These are phyloP conservation scores for Mycosphaerella sp. DNA, from an alignment of 2,329 filamentous ascomycete genomes.

Conservation along the genomic window DNA sequence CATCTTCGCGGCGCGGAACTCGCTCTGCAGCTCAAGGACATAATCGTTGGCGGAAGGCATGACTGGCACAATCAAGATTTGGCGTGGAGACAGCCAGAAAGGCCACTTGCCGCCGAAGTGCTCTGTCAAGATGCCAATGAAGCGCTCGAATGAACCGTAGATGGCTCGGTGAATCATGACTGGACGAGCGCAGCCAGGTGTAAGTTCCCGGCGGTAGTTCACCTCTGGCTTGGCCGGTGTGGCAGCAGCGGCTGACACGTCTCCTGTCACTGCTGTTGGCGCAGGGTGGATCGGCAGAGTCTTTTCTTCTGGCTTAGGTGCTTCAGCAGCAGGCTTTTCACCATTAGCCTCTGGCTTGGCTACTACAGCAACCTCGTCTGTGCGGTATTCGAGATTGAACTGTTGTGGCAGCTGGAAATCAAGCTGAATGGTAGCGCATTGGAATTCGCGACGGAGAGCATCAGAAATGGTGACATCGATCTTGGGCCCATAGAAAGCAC, in stretches of 20 bases:
- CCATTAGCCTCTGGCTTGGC: slow-evolving; percentile 16
- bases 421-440: slow-evolving; percentile 91
- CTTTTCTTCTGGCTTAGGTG: slow-evolving; percentile 36
- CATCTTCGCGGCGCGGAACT: slow-evolving; percentile 60
- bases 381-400: slow-evolving; percentile 83
- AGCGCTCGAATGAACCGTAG: slow-evolving; percentile 62
- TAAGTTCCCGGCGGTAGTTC: slow-evolving; percentile 46
- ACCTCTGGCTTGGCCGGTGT: slow-evolving; percentile 30
- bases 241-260: slow-evolving; percentile 22
- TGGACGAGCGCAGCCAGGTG: slow-evolving; percentile 67
- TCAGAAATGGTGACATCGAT: slow-evolving; percentile 95
- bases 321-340: slow-evolving; percentile 28
- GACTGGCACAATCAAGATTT: slow-evolving; percentile 72
- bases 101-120: slow-evolving; percentile 86
- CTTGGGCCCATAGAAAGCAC: slow-evolving; percentile 97
- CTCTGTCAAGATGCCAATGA: slow-evolving; percentile 71
- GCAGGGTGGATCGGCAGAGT: slow-evolving; percentile 32
- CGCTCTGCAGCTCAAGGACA: slow-evolving; percentile 64
- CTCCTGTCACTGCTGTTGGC: slow-evolving; percentile 24
- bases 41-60: slow-evolving; percentile 67
- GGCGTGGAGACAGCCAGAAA: slow-evolving; percentile 80
- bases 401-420: slow-evolving; percentile 81
- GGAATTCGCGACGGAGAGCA: slow-evolving; percentile 74
- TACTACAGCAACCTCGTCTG: slow-evolving; percentile 54
- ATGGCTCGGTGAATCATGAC: slow-evolving; percentile 86